phyloP scores from a whole-genome alignment of 2,329 filamentous ascomycete genomes.

The Trichoderma gracile region DNA sequence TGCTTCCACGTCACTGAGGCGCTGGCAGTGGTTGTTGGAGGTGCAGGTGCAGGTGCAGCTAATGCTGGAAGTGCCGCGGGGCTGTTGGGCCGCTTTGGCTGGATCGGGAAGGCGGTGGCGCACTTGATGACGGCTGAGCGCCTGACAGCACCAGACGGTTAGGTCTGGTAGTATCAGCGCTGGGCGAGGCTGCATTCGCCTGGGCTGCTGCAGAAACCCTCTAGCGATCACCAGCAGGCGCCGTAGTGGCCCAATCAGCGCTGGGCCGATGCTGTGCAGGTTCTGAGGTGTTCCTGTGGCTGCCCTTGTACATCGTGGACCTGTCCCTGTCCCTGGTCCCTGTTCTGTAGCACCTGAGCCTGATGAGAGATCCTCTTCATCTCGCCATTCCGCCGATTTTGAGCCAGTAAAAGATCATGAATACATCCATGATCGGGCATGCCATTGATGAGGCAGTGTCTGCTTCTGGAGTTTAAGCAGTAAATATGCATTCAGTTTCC shows the following conservation, averaged over 20 bases:
- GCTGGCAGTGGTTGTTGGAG: too few relatives aligned
- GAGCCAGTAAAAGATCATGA: too few relatives aligned
- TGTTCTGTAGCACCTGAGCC: too few relatives aligned
- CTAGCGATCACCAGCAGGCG: background rate
- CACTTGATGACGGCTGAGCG: background rate
- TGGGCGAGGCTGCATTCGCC: background rate
- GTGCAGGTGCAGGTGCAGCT: slow-evolving; percentile 3
- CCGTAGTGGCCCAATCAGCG: background rate
- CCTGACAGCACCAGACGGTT: background rate
- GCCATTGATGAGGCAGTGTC: too few relatives aligned
- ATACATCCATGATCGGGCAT: too few relatives aligned
- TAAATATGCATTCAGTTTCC: too few relatives aligned
- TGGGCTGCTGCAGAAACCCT: background rate
- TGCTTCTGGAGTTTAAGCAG: too few relatives aligned
- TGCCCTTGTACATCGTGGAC: too few relatives aligned
- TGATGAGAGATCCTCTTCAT: too few relatives aligned
- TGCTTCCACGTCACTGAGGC: slow-evolving; percentile 15
- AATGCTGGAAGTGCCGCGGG: slow-evolving; percentile 6
- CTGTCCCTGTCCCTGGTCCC: too few relatives aligned
- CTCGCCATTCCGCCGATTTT: too few relatives aligned
- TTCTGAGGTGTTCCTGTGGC: too few relatives aligned
- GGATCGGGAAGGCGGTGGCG: slow-evolving; percentile 21
- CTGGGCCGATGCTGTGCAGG: background rate
- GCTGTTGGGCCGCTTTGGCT: slow-evolving; percentile 11
- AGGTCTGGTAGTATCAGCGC: background rate